These are phyloP conservation scores for Claviceps monticola DNA, from an alignment of 2,329 filamentous ascomycete genomes.

Conservation along the genomic window DNA sequence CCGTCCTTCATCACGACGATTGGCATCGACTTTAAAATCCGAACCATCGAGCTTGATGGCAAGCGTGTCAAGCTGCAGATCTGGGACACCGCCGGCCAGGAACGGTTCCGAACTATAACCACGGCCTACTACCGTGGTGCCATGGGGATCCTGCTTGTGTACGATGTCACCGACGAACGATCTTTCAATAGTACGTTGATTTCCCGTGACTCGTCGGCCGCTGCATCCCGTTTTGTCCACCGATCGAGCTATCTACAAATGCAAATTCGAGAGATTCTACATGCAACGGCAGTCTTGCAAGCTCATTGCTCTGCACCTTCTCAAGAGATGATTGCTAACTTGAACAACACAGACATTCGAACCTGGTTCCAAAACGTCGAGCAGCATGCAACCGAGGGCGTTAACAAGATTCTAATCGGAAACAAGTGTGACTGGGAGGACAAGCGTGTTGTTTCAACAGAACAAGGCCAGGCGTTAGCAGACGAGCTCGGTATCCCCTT, in stretches of 20 bases:
- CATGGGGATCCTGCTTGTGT: slow-evolving; percentile 95
- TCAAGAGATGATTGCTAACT: neutral
- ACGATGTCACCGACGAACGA: slow-evolving; percentile 94
- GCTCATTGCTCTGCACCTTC: neutral
- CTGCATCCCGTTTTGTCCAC: neutral
- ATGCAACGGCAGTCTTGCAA: neutral
- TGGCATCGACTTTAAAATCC: slow-evolving; percentile 99
- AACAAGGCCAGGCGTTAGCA: slow-evolving; percentile 83
- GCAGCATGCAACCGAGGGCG: slow-evolving; percentile 93
- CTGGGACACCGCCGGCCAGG: slow-evolving; percentile 97
- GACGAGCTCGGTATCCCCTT: slow-evolving; percentile 96
- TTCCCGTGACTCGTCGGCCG: too few relatives aligned
- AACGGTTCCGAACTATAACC: slow-evolving; percentile 96
- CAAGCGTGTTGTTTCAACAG: slow-evolving; percentile 86
- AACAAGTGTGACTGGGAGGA: slow-evolving; percentile 99
- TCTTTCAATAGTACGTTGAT: slow-evolving; percentile 74
- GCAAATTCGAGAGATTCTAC: neutral
- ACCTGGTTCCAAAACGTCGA: slow-evolving; percentile 99
- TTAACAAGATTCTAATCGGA: slow-evolving; percentile 98
- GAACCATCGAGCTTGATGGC: slow-evolving; percentile 96
- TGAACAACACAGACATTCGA: slow-evolving; percentile 60
- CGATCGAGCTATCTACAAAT: neutral
- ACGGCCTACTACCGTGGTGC: slow-evolving; percentile 97
- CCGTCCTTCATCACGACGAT: slow-evolving; percentile 98
- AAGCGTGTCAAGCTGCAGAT: slow-evolving; percentile 99